Conservation (phyloP, 805 yeast genomes). For the Lipomyces kockii region DNA sequence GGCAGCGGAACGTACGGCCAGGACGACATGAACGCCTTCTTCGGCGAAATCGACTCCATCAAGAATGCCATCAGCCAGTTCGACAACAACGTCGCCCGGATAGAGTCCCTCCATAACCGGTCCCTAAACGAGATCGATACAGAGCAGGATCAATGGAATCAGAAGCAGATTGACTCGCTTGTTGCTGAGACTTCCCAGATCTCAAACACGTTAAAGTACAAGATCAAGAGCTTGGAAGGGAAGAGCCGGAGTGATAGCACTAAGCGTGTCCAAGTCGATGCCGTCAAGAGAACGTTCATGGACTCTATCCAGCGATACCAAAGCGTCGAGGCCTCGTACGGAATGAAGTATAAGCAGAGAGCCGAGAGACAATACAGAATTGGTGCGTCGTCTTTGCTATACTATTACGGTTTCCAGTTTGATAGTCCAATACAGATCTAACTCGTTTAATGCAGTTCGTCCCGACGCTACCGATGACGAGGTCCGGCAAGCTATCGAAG, state of each 20-base stretch:
- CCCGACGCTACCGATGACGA: constrained; percentile 33
- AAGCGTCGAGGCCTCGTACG: constrained; percentile 81
- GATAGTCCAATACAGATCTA: constrained; percentile 70
- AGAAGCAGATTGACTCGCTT: constrained; percentile 76
- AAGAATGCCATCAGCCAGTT: constrained; percentile 73
- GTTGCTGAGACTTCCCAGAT: constrained; percentile 78
- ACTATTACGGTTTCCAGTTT: background rate
- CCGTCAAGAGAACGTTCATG: constrained; percentile 81
- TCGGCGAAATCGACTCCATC: constrained; percentile 69
- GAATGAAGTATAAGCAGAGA: constrained; percentile 80
- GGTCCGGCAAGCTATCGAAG: constrained; percentile 51
- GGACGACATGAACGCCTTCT: constrained; percentile 50
- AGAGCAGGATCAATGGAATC: constrained; percentile 63
- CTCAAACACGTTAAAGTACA: constrained; percentile 72
- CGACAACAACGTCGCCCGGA: constrained; percentile 67
- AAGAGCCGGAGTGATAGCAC: constrained; percentile 59
- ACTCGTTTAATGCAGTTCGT: constrained; percentile 63
- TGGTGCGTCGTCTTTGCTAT: constrained; percentile 68
- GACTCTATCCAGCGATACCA: constrained; percentile 85
- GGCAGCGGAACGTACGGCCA: constrained; percentile 19
- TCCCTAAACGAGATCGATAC: constrained; percentile 74
- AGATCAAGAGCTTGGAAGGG: constrained; percentile 77
- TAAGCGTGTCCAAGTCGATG: constrained; percentile 88
- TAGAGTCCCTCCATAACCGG: constrained; percentile 71
- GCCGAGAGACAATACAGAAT: constrained; percentile 93